Evolutionary conservation across 352 stramenopile species (phyloP).

Genomic region (Albugo candida): DNA sequence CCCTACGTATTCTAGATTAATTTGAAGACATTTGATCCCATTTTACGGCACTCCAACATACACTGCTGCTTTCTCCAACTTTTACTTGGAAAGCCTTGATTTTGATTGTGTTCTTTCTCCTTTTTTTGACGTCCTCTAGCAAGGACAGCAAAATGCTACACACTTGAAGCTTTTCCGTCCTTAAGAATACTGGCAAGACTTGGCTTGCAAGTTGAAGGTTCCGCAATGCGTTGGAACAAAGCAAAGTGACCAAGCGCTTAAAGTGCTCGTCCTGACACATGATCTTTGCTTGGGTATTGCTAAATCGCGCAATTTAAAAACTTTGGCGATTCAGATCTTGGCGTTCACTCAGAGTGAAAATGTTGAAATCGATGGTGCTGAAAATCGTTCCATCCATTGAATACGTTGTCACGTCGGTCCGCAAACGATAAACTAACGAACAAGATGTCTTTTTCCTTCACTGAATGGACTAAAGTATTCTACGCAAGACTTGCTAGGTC

Average conservation of each 20-base stretch:
- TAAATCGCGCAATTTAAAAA: background rate
- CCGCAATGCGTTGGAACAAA: slow-evolving; percentile 26
- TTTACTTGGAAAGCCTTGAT: slow-evolving; percentile 66
- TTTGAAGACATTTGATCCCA: slow-evolving; percentile 72
- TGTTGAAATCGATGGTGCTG: no score
- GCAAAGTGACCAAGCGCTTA: slow-evolving; percentile 13
- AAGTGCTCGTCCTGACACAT: slow-evolving; percentile 1
- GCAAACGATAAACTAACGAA: no score
- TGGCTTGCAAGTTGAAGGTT: slow-evolving; percentile 8
- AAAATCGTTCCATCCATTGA: no score
- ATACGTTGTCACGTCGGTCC: no score
- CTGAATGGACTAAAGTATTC: no score
- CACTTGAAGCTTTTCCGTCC: slow-evolving; percentile 54
- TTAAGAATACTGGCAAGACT: slow-evolving; percentile 57
- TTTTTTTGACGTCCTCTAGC: slow-evolving; percentile 81
- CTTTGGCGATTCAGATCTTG: background rate
- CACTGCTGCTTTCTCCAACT: slow-evolving; percentile 74
- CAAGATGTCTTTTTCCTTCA: no score
- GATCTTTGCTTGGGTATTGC: no score
- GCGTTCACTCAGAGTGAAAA: no score
- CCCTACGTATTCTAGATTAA: slow-evolving; percentile 47
- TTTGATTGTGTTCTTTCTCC: slow-evolving; percentile 77
- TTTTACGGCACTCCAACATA: slow-evolving; percentile 73
- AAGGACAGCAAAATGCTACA: slow-evolving; percentile 72
- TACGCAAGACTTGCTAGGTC: no score